Evolutionary conservation across 331 rosid species (phyloP).

Genomic region (Malus hybrid): DNA sequence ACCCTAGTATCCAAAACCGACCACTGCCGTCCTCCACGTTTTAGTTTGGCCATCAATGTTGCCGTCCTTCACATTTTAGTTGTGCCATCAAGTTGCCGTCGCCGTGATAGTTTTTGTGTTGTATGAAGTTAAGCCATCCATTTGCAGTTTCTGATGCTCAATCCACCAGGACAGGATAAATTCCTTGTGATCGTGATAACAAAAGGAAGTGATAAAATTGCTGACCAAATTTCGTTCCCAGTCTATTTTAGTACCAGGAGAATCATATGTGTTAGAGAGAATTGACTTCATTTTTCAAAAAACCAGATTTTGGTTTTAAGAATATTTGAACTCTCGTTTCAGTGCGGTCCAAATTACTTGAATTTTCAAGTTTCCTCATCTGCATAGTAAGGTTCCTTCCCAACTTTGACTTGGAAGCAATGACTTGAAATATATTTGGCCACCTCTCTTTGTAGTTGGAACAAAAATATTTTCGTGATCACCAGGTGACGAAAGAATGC

Average conservation of each 20-base stretch:
- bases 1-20: no score
- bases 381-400: background rate
- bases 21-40: no score
- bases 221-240: background rate
- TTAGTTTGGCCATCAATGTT: no score
- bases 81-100: no score
- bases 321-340: background rate
- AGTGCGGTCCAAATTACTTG: background rate
- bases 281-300: background rate
- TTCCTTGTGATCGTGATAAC: background rate
- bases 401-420: conserved; percentile 29
- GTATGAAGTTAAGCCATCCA: background rate
- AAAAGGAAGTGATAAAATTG: background rate
- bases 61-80: no score
- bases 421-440: background rate
- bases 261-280: background rate
- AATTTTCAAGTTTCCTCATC: conserved; percentile 16
- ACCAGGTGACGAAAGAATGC: no score
- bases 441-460: conserved; percentile 7
- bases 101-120: no score
- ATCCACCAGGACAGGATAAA: background rate
- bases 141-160: background rate
- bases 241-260: background rate
- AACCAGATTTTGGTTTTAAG: background rate
- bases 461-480: no score